Conservation (phyloP, 2,329 filamentous ascomycete genomes). For the Colletotrichum magnum region DNA sequence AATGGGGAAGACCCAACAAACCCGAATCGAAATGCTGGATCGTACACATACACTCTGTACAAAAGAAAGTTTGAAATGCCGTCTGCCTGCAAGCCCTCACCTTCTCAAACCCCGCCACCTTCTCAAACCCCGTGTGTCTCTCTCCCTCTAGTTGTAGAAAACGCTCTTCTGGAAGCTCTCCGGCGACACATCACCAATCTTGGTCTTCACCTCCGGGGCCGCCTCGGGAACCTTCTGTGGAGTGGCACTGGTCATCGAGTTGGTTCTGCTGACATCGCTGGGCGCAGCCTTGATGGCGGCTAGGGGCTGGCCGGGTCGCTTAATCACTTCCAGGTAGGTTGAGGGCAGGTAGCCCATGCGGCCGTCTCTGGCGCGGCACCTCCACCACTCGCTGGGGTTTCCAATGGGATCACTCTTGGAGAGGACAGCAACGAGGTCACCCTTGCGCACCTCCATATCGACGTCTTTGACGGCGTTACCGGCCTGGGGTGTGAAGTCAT, state of each 20-base stretch:
- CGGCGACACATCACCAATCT: slow-evolving; percentile 66
- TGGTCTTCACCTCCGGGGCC: slow-evolving; percentile 54
- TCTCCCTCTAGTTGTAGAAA: slow-evolving; percentile 64
- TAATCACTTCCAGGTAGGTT: slow-evolving; percentile 86
- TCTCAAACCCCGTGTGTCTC: background rate
- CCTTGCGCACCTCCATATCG: slow-evolving; percentile 93
- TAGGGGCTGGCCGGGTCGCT: slow-evolving; percentile 64
- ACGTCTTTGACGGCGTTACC: slow-evolving; percentile 76
- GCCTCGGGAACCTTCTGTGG: slow-evolving; percentile 29
- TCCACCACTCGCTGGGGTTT: slow-evolving; percentile 97
- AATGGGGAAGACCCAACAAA: slow-evolving; percentile 3
- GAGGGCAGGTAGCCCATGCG: slow-evolving; percentile 92
- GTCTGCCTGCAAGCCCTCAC: background rate
- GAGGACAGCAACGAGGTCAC: slow-evolving; percentile 93
- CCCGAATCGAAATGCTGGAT: slow-evolving; percentile 18
- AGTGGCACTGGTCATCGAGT: slow-evolving; percentile 63
- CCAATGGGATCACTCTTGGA: slow-evolving; percentile 94
- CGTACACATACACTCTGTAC: slow-evolving; percentile 34
- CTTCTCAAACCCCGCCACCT: background rate
- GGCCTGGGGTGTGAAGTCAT: slow-evolving; percentile 90
- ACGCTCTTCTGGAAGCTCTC: slow-evolving; percentile 72
- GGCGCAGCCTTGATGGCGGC: slow-evolving; percentile 67
- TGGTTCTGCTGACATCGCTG: slow-evolving; percentile 63
- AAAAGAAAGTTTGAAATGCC: slow-evolving; percentile 31
- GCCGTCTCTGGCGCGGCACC: slow-evolving; percentile 90